Percentiles rank a stretch among this genome's conserved stretches.
Conservation (phyloP, 163 green algal species). For the Prototheca stagnorum region DNA sequence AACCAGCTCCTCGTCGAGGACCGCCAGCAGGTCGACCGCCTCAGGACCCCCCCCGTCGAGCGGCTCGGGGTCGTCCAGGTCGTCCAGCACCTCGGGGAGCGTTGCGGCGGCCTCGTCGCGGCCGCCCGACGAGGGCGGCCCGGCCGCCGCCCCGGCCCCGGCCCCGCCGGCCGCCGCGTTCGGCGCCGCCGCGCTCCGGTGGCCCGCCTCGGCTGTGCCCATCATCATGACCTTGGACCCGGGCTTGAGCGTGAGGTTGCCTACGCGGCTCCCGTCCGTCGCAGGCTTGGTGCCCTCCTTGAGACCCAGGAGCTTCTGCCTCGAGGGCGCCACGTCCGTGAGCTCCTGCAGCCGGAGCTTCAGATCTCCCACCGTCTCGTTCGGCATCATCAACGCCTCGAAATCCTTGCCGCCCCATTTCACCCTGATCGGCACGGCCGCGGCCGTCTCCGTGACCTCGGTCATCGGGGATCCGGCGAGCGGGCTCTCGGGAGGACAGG, state of each 20-base stretch:
- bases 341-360: slow-evolving; percentile 47
- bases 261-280: slow-evolving; percentile 29
- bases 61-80: slow-evolving; percentile 27
- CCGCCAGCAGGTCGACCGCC: slow-evolving; percentile 43
- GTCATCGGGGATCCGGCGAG: too few species aligned
- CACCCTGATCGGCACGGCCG: background rate
- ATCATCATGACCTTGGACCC: slow-evolving; percentile 75
- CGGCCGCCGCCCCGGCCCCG: too few species aligned
- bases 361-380: slow-evolving; percentile 40
- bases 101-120: background rate
- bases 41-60: slow-evolving; percentile 31
- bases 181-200: background rate
- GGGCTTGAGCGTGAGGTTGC: slow-evolving; percentile 55
- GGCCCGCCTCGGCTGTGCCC: slow-evolving; percentile 29
- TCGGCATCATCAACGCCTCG: slow-evolving; percentile 8
- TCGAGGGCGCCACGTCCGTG: slow-evolving; percentile 47
- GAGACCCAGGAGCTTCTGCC: slow-evolving; percentile 72
- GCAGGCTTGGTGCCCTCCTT: slow-evolving; percentile 53
- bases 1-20: background rate
- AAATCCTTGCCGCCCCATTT: slow-evolving; percentile 11
- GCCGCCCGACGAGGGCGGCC: too few species aligned
- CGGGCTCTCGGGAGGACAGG: too few species aligned
- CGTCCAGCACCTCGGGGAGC: background rate
- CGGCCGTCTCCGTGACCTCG: background rate
- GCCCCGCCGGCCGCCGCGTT: too few species aligned